Conservation (phyloP, 768 basidiomycete species). For the Pisolithus albus region DNA sequence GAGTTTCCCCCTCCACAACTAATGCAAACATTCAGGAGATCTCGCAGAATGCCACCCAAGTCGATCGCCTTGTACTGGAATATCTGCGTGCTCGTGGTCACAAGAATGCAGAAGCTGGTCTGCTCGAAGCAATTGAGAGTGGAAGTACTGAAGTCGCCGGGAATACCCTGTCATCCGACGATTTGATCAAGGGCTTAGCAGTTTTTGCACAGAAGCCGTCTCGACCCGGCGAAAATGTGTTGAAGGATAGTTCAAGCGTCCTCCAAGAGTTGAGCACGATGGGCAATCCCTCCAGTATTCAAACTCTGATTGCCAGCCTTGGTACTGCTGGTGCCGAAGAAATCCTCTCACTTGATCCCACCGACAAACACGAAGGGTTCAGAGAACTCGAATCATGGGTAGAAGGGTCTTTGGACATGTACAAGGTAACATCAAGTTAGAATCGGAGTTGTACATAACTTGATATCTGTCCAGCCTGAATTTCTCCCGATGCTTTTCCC, state of each 20-base stretch:
- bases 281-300: conserved; percentile 66
- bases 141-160: conserved; percentile 28
- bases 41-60: conserved; percentile 12
- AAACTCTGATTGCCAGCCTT: conserved; percentile 69
- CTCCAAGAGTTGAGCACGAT: conserved; percentile 61
- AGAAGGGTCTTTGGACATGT: conserved; percentile 87
- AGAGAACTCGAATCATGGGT: conserved; percentile 84
- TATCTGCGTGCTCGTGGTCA: conserved; percentile 44
- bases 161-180: conserved; percentile 42
- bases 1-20: conserved; percentile 21
- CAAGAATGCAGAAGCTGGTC: conserved; percentile 36
- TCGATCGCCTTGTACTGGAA: conserved; percentile 40
- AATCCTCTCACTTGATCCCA: conserved; percentile 72
- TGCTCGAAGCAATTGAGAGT: conserved; percentile 34
- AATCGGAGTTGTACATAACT: neutral
- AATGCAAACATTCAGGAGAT: conserved; percentile 22
- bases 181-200: conserved; percentile 49
- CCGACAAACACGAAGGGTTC: conserved; percentile 82
- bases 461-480: conserved; percentile 61
- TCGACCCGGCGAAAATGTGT: conserved; percentile 59
- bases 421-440: conserved; percentile 48
- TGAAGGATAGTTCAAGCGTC: conserved; percentile 61
- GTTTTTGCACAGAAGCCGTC: conserved; percentile 66
- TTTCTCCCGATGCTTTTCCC: conserved; percentile 91
- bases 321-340: conserved; percentile 79